Evolutionary conservation across 2,329 filamentous ascomycete genomes (phyloP).

Genomic region (Neophaeococcomyces aloes): DNA sequence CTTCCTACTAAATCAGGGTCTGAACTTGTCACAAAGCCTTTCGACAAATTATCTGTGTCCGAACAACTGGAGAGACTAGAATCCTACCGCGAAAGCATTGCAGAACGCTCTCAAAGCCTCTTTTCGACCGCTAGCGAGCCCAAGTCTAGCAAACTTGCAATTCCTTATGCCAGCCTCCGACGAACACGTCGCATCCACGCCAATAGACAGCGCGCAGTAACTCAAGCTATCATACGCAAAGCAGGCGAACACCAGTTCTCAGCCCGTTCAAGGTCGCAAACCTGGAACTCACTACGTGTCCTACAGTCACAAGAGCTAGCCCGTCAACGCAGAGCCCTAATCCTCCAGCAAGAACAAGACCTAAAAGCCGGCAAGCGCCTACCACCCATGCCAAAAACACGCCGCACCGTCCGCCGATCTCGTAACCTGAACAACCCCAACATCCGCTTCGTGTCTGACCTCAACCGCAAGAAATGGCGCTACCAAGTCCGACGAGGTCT

Average conservation of each 20-base stretch:
- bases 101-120: neutral
- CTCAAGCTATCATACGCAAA: neutral
- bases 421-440: too few relatives aligned
- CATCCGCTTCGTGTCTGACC: too few relatives aligned
- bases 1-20: neutral
- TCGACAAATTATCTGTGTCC: neutral
- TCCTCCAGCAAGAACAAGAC: constrained; percentile 1
- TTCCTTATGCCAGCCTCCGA: neutral
- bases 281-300: neutral
- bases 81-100: neutral
- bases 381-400: neutral
- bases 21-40: neutral
- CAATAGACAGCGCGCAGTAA: neutral
- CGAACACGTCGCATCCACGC: neutral
- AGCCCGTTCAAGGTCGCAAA: neutral
- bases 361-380: constrained; percentile 1
- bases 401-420: too few relatives aligned
- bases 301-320: neutral
- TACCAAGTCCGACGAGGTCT: too few relatives aligned
- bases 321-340: neutral
- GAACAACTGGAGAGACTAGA: neutral
- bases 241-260: constrained; percentile 1
- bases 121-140: neutral
- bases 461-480: too few relatives aligned
- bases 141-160: neutral